Evolutionary conservation across 495 filamentous ascomycete species (phyloP).

Genomic region (Talaromyces stipitatus): DNA sequence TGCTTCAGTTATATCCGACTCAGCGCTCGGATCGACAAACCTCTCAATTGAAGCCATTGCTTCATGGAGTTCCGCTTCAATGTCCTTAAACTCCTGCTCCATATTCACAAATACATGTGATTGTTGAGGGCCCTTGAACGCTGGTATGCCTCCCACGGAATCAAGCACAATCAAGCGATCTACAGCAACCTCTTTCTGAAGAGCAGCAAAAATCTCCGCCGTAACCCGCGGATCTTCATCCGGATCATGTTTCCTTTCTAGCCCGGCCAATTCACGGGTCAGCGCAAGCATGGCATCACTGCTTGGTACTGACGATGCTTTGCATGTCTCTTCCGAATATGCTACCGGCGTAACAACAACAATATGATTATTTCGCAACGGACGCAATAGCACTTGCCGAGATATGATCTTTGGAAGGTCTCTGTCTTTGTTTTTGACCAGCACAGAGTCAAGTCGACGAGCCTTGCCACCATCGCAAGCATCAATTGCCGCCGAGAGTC

Average conservation of each 20-base stretch:
- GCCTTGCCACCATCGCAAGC: slow-evolving; percentile 55
- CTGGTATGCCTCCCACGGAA: slow-evolving; percentile 78
- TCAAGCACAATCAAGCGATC: slow-evolving; percentile 90
- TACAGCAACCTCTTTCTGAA: slow-evolving; percentile 53
- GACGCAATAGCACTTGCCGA: slow-evolving; percentile 54
- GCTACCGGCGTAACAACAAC: slow-evolving; percentile 67
- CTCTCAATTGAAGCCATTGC: slow-evolving; percentile 4
- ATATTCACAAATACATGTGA: slow-evolving; percentile 92
- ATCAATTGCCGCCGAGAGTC: slow-evolving; percentile 68
- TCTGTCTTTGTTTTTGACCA: slow-evolving; percentile 31
- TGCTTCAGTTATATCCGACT: slow-evolving; percentile 6
- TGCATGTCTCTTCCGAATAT: slow-evolving; percentile 52
- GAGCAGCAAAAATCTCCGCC: slow-evolving; percentile 31
- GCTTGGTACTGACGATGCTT: slow-evolving; percentile 45
- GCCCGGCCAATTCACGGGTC: slow-evolving; percentile 62
- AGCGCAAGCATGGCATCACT: slow-evolving; percentile 67
- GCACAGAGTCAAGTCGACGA: slow-evolving; percentile 57
- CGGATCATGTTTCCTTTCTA: slow-evolving; percentile 28
- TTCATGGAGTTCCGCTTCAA: slow-evolving; percentile 50
- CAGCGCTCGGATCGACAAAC: neutral
- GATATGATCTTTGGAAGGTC: slow-evolving; percentile 39
- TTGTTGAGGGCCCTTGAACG: slow-evolving; percentile 52
- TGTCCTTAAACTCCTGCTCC: slow-evolving; percentile 74
- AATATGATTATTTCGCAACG: slow-evolving; percentile 69
- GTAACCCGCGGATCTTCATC: slow-evolving; percentile 40